Evolutionary conservation across 805 yeast species (phyloP).

Genomic region (Yarrowia osloensis): DNA sequence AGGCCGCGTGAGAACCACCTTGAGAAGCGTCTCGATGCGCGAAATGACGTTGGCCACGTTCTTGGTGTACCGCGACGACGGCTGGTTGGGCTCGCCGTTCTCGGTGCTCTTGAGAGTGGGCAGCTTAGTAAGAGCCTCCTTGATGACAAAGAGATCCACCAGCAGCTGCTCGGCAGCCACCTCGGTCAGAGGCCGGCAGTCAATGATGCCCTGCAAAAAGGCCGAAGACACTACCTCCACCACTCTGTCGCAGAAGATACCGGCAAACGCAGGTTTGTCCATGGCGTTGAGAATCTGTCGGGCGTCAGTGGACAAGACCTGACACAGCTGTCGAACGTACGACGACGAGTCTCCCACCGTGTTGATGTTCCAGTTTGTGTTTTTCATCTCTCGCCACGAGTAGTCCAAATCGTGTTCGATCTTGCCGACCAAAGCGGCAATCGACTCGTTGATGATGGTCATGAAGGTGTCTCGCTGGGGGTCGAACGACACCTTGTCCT

Average conservation of each 20-base stretch:
- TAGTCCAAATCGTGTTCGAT: conserved; percentile 62
- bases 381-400: conserved; percentile 81
- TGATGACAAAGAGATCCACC: conserved; percentile 68
- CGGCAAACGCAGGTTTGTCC: conserved; percentile 66
- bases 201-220: conserved; percentile 58
- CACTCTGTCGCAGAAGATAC: conserved; percentile 74
- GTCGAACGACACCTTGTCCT: conserved; percentile 54
- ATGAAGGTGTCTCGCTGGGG: conserved; percentile 57
- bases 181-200: conserved; percentile 68
- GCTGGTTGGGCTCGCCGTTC: conserved; percentile 30
- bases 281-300: conserved; percentile 45
- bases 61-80: conserved; percentile 30
- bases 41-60: conserved; percentile 43
- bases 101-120: conserved; percentile 36
- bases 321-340: conserved; percentile 62
- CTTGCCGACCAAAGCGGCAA: conserved; percentile 57
- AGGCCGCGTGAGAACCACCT: conserved; percentile 62
- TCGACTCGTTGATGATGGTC: conserved; percentile 58
- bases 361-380: conserved; percentile 71
- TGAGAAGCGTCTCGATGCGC: conserved; percentile 64
- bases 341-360: conserved; percentile 72
- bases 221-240: conserved; percentile 63
- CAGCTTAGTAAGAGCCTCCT: conserved; percentile 49
- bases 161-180: conserved; percentile 77
- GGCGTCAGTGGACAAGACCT: conserved; percentile 50